Evolutionary conservation across 306 rosid species (phyloP).

Genomic region (Echinosophora koreensis): DNA sequence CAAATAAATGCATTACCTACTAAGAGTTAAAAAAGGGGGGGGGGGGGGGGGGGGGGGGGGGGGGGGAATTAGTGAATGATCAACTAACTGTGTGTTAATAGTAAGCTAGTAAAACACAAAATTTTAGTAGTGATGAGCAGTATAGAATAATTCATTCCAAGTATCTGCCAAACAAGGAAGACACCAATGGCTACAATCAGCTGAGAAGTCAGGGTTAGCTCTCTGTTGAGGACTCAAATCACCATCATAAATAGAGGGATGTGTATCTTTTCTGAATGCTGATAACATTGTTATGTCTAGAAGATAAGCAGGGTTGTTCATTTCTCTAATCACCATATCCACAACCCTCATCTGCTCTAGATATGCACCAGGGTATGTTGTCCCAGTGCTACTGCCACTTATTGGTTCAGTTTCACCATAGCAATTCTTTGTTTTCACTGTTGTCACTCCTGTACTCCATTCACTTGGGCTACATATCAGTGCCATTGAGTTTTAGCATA

Average conservation of each 20-base stretch:
- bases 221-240: slow-evolving; percentile 81
- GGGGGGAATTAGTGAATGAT: neutral
- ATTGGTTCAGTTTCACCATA: slow-evolving; percentile 84
- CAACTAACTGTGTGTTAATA: slow-evolving; percentile 26
- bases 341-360: slow-evolving; percentile 84
- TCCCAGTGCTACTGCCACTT: slow-evolving; percentile 49
- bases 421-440: slow-evolving; percentile 69
- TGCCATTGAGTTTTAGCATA: slow-evolving; percentile 1
- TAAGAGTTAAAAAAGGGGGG: slow-evolving; percentile 26
- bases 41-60: no score
- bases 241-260: slow-evolving; percentile 90
- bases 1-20: slow-evolving; percentile 46
- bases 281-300: slow-evolving; percentile 86
- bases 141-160: slow-evolving; percentile 84
- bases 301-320: slow-evolving; percentile 71
- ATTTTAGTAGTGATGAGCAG: slow-evolving; percentile 59
- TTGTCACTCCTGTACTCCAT: slow-evolving; percentile 61
- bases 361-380: slow-evolving; percentile 59
- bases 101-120: slow-evolving; percentile 31
- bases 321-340: slow-evolving; percentile 73
- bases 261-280: slow-evolving; percentile 83
- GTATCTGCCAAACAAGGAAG: slow-evolving; percentile 95
- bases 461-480: slow-evolving; percentile 73
- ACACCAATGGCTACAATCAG: slow-evolving; percentile 99
- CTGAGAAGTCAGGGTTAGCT: slow-evolving; percentile 73